Conservation (phyloP, 1,139 yeast genomes). For the Debaryomycetaceae sp. region DNA sequence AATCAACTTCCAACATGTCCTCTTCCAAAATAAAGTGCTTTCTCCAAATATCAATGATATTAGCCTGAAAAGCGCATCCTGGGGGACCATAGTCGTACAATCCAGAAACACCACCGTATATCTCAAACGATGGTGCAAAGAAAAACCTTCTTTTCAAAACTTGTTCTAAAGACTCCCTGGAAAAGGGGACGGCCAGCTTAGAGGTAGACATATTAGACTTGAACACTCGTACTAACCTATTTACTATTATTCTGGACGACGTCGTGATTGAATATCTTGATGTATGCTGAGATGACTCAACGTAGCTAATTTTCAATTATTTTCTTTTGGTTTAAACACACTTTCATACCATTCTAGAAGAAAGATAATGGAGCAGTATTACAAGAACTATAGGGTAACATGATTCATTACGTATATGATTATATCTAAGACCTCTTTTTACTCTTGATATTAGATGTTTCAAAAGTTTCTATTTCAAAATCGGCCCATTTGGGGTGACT, state of each 20-base stretch:
- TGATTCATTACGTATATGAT: too few species aligned
- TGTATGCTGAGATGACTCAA: constrained; percentile 1
- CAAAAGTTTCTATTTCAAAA: constrained; percentile 10
- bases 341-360: background rate
- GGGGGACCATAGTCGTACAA: constrained; percentile 99
- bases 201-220: constrained; percentile 27
- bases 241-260: constrained; percentile 4
- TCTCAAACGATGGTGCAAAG: constrained; percentile 95
- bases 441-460: background rate
- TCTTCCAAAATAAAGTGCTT: constrained; percentile 96
- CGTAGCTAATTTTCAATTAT: background rate
- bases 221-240: constrained; percentile 5
- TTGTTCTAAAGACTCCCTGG: constrained; percentile 84
- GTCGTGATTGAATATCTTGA: background rate
- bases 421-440: background rate
- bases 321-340: background rate
- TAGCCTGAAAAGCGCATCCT: constrained; percentile 97
- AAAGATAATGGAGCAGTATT: too few species aligned
- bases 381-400: too few species aligned
- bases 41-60: constrained; percentile 92
- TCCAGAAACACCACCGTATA: constrained; percentile 98
- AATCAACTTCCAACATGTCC: constrained; percentile 98
- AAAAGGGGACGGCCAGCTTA: constrained; percentile 45
- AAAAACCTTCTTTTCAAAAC: constrained; percentile 93
- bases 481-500: constrained; percentile 28